Evolutionary conservation across 129 eudicot species (phyloP), one percentile per base, ranked within the genome.

Genomic region (Smallanthus sonchifolius): DNA sequence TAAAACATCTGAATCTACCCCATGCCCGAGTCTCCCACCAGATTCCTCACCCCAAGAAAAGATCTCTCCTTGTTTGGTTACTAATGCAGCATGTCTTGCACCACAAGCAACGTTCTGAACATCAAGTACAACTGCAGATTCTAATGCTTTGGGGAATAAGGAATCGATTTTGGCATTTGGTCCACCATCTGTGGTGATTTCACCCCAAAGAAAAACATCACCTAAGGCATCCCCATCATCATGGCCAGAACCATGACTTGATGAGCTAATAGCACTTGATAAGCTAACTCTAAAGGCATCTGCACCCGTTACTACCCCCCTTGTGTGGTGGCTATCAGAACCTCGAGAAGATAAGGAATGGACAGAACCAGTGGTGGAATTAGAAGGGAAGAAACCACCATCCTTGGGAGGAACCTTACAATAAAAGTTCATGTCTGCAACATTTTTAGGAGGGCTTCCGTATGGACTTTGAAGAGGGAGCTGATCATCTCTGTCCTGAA

Each of bases 21-120:
- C 99, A 61, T 94, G 99, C 75, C 99, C 99, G 14, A 91, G 93
- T 89, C 98, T 84, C 55, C 98, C 97, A 7, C 92, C 83, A 37
- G 85, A 80, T 77, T 94, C 98, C 75, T 94, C 97, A 17, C 99
- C 99, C 99, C 99, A 94, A 24, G 97, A 91, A 48, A 94, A 94
- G 59, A 88, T 86, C 79, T 94, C 99, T 66, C 99, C 99, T 81
- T 91, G 93, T 76, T 94, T 94, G 77, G 97, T 90, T 72, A 94
- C 99, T 39, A 91, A 64, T 54, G 97, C 88, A 69, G 97, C 92
- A 83, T 94, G 99, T 45, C 86, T 85, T 62, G 90, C 90, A 75
- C 99, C 99, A 78, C 99, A 94, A 77, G 99, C 96, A 78, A 94
- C 91, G 76, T 85, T 90, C 74, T 90, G 99, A 83, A 94, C 97